These are phyloP conservation scores for Candida berthetii DNA, from an alignment of 805 yeast genomes.

Conservation along the genomic window DNA sequence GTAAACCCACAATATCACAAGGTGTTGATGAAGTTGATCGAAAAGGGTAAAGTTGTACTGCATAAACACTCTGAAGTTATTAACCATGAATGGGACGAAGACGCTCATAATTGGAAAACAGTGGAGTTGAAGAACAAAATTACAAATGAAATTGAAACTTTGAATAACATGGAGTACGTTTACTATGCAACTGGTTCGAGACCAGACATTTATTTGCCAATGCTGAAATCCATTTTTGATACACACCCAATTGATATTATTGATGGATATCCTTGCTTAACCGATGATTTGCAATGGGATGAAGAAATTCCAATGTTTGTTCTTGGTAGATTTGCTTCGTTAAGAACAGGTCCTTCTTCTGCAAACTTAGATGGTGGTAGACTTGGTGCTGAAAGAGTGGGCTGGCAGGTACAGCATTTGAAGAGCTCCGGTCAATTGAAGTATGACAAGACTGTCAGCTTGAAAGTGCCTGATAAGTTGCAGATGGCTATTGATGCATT, in stretches of 20 bases:
- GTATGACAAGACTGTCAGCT: background rate
- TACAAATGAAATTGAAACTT: slow-evolving; percentile 1
- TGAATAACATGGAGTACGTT: slow-evolving; percentile 25
- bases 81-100: slow-evolving; percentile 21
- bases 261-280: slow-evolving; percentile 34
- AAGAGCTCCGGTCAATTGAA: slow-evolving; percentile 1
- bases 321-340: slow-evolving; percentile 36
- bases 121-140: slow-evolving; percentile 1
- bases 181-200: slow-evolving; percentile 36
- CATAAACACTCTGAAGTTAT: slow-evolving; percentile 23
- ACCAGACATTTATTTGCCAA: slow-evolving; percentile 25
- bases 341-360: slow-evolving; percentile 37
- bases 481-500: background rate
- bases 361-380: slow-evolving; percentile 43
- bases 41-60: slow-evolving; percentile 24
- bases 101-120: slow-evolving; percentile 20
- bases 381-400: slow-evolving; percentile 37
- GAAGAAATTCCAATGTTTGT: slow-evolving; percentile 31
- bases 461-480: background rate
- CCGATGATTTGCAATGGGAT: slow-evolving; percentile 38
- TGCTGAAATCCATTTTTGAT: slow-evolving; percentile 23
- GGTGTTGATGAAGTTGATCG: slow-evolving; percentile 23
- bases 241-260: slow-evolving; percentile 26
- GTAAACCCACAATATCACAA: slow-evolving; percentile 37
- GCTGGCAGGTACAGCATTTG: slow-evolving; percentile 15